Evolutionary conservation across 2,329 filamentous ascomycete species (phyloP).

Genomic region (Fusarium concolor): DNA sequence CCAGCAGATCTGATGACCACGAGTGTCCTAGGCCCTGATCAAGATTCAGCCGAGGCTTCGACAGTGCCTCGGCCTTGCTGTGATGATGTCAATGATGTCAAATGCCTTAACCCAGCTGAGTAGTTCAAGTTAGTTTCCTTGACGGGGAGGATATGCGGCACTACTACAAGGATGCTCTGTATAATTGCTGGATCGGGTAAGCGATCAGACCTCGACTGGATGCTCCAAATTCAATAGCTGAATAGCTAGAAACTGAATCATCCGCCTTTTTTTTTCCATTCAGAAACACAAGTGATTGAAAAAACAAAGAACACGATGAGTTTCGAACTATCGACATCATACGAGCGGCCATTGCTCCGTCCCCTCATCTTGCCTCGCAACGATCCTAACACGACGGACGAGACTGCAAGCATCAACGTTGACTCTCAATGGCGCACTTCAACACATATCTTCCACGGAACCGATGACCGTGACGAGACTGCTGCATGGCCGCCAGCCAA

Average conservation of each 20-base stretch:
- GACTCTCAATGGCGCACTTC: background rate
- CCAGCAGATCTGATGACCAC: no score
- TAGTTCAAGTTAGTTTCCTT: background rate
- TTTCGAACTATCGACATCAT: background rate
- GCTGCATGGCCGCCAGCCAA: background rate
- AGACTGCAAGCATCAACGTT: background rate
- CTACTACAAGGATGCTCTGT: background rate
- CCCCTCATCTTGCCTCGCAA: background rate
- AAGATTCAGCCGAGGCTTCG: no score
- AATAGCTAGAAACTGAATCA: background rate
- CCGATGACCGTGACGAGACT: background rate
- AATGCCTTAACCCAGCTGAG: background rate
- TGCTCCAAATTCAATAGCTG: background rate
- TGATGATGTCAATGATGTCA: background rate
- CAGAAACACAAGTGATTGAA: background rate
- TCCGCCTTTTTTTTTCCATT: background rate
- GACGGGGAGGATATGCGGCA: background rate
- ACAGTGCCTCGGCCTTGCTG: no score
- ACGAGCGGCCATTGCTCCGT: background rate
- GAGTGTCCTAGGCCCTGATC: no score
- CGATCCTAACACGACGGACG: background rate
- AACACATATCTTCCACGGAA: background rate
- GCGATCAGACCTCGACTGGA: background rate
- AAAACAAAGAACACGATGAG: background rate
- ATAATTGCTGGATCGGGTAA: background rate